Percentiles rank a stretch among this genome's conserved stretches.
Evolutionary conservation across 1,284 basidiomycete genomes (phyloP).

Genomic region (Puccinia coronata): DNA sequence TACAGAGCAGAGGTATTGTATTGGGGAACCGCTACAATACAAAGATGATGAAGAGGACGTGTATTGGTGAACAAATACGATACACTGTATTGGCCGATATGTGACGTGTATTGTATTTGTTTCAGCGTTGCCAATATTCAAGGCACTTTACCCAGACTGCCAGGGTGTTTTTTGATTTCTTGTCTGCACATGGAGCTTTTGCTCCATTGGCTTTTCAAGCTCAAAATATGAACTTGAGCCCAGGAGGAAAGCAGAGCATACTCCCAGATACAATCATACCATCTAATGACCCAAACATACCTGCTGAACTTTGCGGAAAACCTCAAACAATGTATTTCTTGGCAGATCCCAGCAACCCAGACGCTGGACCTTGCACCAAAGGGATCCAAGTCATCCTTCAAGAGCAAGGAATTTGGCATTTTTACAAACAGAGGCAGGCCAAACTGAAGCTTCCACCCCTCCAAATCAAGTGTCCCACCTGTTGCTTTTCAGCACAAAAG

Average conservation of each 20-base stretch:
- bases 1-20: no score
- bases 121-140: no score
- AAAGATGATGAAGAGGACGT: no score
- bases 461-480: neutral
- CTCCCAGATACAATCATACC: neutral
- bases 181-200: neutral
- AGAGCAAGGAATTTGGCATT: constrained; percentile 2
- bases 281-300: neutral
- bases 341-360: neutral
- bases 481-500: no score
- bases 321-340: neutral
- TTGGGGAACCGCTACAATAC: no score
- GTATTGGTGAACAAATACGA: no score
- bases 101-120: no score
- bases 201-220: neutral
- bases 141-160: neutral
- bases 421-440: neutral
- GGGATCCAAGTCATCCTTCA: neutral
- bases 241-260: neutral
- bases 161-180: neutral
- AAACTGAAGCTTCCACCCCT: neutral
- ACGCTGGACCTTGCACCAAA: neutral
- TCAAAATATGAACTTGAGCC: neutral
- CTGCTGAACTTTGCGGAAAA: neutral
- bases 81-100: no score